Conservation (phyloP, 2,329 filamentous ascomycete species). For the Microcera coccophila region DNA sequence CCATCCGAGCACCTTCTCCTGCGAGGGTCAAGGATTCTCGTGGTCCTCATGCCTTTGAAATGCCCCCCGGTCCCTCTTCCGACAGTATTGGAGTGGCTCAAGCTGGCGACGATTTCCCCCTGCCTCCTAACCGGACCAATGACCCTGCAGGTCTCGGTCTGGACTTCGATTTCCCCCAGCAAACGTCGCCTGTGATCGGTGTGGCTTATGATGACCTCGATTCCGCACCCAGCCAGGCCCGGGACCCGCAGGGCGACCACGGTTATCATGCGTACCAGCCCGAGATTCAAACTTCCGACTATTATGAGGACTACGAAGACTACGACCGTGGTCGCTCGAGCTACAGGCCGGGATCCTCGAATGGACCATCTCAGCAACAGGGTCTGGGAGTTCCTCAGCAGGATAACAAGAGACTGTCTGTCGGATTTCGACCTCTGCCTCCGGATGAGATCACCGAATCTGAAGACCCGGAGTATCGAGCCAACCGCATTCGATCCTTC, state of each 20-base stretch:
- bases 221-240: constrained; percentile 18
- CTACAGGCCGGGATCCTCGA: constrained; percentile 25
- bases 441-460: constrained; percentile 73
- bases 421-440: constrained; percentile 78
- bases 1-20: constrained; percentile 19
- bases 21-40: constrained; percentile 28
- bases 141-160: constrained; percentile 31
- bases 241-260: constrained; percentile 18
- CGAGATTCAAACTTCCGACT: constrained; percentile 30
- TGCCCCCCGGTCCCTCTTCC: constrained; percentile 15
- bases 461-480: constrained; percentile 89
- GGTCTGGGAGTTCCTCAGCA: constrained; percentile 53
- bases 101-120: constrained; percentile 20
- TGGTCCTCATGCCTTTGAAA: constrained; percentile 21
- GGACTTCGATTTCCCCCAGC: constrained; percentile 35
- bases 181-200: constrained; percentile 21
- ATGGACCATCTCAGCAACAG: constrained; percentile 27
- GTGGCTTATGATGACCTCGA: constrained; percentile 13
- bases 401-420: constrained; percentile 58
- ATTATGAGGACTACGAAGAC: constrained; percentile 33
- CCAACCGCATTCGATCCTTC: constrained; percentile 95
- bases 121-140: constrained; percentile 26
- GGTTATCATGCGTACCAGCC: constrained; percentile 24
- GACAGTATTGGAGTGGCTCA: constrained; percentile 11
- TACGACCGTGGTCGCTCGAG: constrained; percentile 35